These are phyloP conservation scores for Amanita pallidorosea DNA, from an alignment of 768 basidiomycete species.

Conservation along the genomic window DNA sequence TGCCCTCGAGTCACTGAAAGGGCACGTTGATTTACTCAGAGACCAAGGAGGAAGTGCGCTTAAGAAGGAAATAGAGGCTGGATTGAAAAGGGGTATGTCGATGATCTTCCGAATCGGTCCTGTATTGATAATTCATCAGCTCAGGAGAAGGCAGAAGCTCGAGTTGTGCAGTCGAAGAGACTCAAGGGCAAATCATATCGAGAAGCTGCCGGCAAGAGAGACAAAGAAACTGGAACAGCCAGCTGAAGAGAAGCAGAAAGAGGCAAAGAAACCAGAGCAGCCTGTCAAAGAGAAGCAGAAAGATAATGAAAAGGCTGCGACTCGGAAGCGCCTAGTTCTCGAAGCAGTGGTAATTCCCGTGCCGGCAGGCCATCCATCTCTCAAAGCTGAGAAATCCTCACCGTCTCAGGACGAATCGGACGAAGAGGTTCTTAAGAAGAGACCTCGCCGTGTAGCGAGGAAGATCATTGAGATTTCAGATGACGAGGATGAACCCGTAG, in stretches of 20 bases:
- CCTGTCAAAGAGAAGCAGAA: background rate
- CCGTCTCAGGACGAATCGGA: constrained; percentile 24
- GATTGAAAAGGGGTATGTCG: constrained; percentile 46
- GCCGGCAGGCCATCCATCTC: constrained; percentile 12
- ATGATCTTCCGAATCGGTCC: background rate
- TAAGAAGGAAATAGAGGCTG: constrained; percentile 51
- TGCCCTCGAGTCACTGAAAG: constrained; percentile 41
- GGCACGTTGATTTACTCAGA: constrained; percentile 60
- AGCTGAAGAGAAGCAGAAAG: background rate
- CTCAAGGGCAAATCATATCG: constrained; percentile 70
- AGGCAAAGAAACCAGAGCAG: background rate
- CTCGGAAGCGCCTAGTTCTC: constrained; percentile 14
- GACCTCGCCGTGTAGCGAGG: constrained; percentile 28
- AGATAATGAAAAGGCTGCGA: constrained; percentile 2
- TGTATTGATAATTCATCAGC: constrained; percentile 20
- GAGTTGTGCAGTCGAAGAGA: constrained; percentile 46
- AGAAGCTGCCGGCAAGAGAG: constrained; percentile 38
- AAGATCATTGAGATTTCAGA: constrained; percentile 42
- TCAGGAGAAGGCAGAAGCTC: constrained; percentile 38
- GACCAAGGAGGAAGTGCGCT: constrained; percentile 55
- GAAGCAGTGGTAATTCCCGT: constrained; percentile 46
- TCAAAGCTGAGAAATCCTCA: constrained; percentile 13
- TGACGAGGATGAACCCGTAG: constrained; percentile 28
- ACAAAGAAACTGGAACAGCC: constrained; percentile 8
- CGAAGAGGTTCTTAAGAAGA: constrained; percentile 24